A percentile compares a stretch with the other conserved stretches of the same genome.
Evolutionary conservation across 106 monocot species (phyloP).

Genomic region (Dendrobium officinale): DNA sequence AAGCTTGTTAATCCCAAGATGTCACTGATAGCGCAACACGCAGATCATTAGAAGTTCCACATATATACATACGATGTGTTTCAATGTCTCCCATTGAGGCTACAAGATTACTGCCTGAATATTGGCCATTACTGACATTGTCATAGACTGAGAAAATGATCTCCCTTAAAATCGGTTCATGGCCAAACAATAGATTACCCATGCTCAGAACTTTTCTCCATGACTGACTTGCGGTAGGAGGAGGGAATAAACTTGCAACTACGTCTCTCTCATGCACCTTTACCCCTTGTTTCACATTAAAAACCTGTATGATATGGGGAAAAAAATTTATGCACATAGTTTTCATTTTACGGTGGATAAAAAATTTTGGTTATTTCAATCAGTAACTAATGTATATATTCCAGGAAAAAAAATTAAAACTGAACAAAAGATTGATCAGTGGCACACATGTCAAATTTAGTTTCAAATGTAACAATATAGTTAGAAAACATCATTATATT

Average conservation of each 20-base stretch:
- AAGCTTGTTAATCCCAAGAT: constrained; percentile 69
- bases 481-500: too few relatives aligned
- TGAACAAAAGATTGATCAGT: too few relatives aligned
- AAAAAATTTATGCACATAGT: too few relatives aligned
- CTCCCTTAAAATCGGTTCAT: constrained; percentile 85
- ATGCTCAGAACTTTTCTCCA: constrained; percentile 99
- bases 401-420: too few relatives aligned
- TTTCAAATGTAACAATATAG: too few relatives aligned
- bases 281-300: constrained; percentile 56
- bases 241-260: constrained; percentile 65
- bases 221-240: constrained; percentile 88
- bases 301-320: constrained; percentile 32
- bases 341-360: too few relatives aligned
- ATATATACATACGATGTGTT: constrained; percentile 86
- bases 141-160: constrained; percentile 65
- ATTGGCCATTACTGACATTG: constrained; percentile 36
- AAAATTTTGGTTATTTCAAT: too few relatives aligned
- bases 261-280: constrained; percentile 57
- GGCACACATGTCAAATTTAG: too few relatives aligned
- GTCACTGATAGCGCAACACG: constrained; percentile 81
- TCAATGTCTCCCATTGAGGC: constrained; percentile 39
- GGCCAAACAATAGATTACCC: constrained; percentile 98
- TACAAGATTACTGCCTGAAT: constrained; percentile 29
- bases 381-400: too few relatives aligned
- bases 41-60: constrained; percentile 91